Evolutionary conservation across 805 yeast genomes (phyloP), one percentile per base, ranked within the genome.

Genomic region (Suhomyces emberorum): DNA sequence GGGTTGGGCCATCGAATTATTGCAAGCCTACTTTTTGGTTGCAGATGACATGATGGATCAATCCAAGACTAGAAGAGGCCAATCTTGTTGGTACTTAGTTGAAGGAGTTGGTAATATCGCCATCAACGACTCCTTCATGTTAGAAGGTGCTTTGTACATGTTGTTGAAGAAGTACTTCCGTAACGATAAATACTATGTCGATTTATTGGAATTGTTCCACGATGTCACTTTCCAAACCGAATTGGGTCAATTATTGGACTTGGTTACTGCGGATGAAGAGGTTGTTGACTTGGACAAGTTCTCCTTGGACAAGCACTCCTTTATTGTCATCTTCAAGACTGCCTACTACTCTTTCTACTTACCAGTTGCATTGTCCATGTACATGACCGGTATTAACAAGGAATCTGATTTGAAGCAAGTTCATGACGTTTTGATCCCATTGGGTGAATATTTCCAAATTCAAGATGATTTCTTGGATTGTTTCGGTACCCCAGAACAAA

Each of bases 21-120:
- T 91, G 50, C 98, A 91, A 68, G 98, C 97, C 2, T 93, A 87
- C 62, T 93, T 93, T 73, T 74, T 93, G 54, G 98, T 93, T 39
- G 95, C 98, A 21, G 98, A 93, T 61, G 98, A 93, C 61, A 93
- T 93, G 80, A 93, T 93, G 98, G 98, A 93, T 63, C 79, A 80
- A 49, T 85, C 96, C 22, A 83, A 87, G 61, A 93, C 98, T 28
- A 85, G 98, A 74, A 83, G 98, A 63, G 98, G 97, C 42, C 97
- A 91, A 67, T 93, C 96, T 48, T 93, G 98, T 66, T 93, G 98
- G 98, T 93, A 88, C 72, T 79, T 74, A 56, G 75, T 68, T 23
- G 79, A 76, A 48, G 79, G 78, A 26, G 96, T 93, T 41, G 87
- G 86, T 27, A 88, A 88, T 59, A 83, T 93, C 58, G 98, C 99